A percentile compares a stretch with the other conserved stretches of the same genome.
Conservation (phyloP, 495 filamentous ascomycete genomes). For the Trypethelium eluteriae region DNA sequence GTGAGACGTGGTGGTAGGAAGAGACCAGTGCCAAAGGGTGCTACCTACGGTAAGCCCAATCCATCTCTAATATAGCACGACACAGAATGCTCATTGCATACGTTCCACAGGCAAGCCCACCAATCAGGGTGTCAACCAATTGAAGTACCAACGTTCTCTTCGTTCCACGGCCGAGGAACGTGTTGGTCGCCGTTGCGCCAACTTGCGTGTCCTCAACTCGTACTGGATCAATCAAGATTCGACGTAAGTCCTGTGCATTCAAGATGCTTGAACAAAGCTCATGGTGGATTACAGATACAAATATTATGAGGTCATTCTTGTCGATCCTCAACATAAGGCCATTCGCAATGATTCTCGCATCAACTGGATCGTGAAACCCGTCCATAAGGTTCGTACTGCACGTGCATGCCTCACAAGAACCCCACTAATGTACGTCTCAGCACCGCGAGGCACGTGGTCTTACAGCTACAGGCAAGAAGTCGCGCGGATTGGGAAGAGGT, state of each 20-base stretch:
- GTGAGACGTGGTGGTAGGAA: constrained; percentile 97
- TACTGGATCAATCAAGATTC: constrained; percentile 99
- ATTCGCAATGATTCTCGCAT: constrained; percentile 98
- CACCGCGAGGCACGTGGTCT: constrained; percentile 96
- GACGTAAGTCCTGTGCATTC: not conserved
- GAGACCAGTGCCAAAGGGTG: constrained; percentile 85
- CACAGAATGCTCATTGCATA: not conserved
- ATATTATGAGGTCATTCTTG: constrained; percentile 99
- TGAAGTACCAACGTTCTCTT: constrained; percentile 99
- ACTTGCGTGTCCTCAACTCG: constrained; percentile 97
- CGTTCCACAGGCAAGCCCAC: constrained; percentile 79
- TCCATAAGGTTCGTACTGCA: constrained; percentile 67
- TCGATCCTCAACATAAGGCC: constrained; percentile 99
- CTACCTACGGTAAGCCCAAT: constrained; percentile 76
- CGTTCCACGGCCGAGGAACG: constrained; percentile 97
- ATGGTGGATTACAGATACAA: constrained; percentile 67
- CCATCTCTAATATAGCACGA: not conserved
- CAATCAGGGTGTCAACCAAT: constrained; percentile 99
- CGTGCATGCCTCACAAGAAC: not conserved
- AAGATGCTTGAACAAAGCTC: not conserved
- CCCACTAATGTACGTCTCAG: constrained; percentile 31
- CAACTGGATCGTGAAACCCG: constrained; percentile 99
- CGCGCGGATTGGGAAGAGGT: constrained; percentile 95
- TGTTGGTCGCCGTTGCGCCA: constrained; percentile 96
- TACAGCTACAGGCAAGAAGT: constrained; percentile 97